Evolutionary conservation across 495 filamentous ascomycete species (phyloP), one percentile per base, ranked within the genome.

Genomic region (Penicillium desertorum): DNA sequence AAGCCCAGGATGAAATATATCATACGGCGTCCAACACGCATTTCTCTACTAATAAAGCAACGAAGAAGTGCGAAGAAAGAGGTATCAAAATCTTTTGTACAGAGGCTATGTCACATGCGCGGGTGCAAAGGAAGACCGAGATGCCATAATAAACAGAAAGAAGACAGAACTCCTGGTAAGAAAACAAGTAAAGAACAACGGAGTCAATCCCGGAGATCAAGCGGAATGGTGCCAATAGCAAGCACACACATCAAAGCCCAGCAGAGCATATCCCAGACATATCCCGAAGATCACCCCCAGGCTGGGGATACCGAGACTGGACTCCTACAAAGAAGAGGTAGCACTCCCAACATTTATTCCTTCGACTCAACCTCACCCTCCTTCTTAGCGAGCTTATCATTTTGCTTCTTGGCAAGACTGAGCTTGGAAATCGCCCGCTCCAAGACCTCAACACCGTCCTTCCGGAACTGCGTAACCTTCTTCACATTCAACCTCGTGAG

Each of bases 401-500:
- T 32, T 48, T 63, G 43, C 27, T 51, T 34, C 36, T 62, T 54
- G 23, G 58, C 41, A 30, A 72, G 51, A 29, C 76, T 74, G 54
- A 90, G 76, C 75, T 77, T 80, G 68, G 79, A 65, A n/a, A 96
- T 88, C 81, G 88, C 83, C 42, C 70, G 62, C 68, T 92, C 87
- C 61, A 97, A 75, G 34, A 77, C 81, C 32, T 77, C 66, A 66
- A 88, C 73, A 22, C 93, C 93, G 54, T 81, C 69, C 59, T 78
- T 68, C 51, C 94, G 79, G 76, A 80, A 98, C 63, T 76, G 74
- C 48, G 91, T 95, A n/a, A 96, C 90, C 74, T 98, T 98, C 54
- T 70, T 66, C 20, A 93, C 83, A 73, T 98, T 97, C 71, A 74
- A 79, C 32, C 75, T 73, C 29, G 93, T 97, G 41, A 94, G 71